Conservation (phyloP, 805 yeast species). For the Zygoascus ofunaensis region DNA sequence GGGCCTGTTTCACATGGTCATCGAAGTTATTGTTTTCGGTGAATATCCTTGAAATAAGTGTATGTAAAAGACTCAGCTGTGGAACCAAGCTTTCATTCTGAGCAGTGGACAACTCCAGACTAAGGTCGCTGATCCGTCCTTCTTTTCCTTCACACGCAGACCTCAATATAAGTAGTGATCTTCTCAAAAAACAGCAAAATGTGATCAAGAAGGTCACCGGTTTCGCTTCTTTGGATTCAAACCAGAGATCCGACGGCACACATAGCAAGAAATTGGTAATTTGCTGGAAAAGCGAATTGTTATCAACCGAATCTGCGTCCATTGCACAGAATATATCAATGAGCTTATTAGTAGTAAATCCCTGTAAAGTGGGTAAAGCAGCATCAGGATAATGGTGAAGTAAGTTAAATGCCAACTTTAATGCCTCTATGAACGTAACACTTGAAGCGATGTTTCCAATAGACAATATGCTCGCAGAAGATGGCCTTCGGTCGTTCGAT, state of each 20-base stretch:
- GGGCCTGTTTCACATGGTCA: background rate
- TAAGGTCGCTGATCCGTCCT: background rate
- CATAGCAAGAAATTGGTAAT: slow-evolving; percentile 11
- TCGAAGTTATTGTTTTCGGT: background rate
- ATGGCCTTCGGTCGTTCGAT: background rate
- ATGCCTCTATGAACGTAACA: slow-evolving; percentile 7
- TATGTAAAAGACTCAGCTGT: slow-evolving; percentile 9
- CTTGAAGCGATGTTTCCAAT: background rate
- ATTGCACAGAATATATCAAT: slow-evolving; percentile 4
- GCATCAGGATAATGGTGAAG: slow-evolving; percentile 11
- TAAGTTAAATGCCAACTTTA: slow-evolving; percentile 14
- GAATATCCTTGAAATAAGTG: slow-evolving; percentile 7
- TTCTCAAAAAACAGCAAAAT: background rate
- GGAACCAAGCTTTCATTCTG: slow-evolving; percentile 9
- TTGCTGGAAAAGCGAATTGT: slow-evolving; percentile 7
- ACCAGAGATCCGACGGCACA: slow-evolving; percentile 6
- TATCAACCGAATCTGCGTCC: background rate
- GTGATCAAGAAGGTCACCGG: background rate
- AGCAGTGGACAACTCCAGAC: slow-evolving; percentile 6
- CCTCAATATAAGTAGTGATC: background rate
- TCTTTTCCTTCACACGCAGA: slow-evolving; percentile 6
- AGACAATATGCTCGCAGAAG: background rate
- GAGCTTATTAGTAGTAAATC: slow-evolving; percentile 5
- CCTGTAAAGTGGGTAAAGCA: slow-evolving; percentile 5
- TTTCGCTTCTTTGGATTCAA: background rate